These are phyloP conservation scores for Microcyclosporella mali DNA, from an alignment of 2,329 filamentous ascomycete genomes.

Conservation along the genomic window DNA sequence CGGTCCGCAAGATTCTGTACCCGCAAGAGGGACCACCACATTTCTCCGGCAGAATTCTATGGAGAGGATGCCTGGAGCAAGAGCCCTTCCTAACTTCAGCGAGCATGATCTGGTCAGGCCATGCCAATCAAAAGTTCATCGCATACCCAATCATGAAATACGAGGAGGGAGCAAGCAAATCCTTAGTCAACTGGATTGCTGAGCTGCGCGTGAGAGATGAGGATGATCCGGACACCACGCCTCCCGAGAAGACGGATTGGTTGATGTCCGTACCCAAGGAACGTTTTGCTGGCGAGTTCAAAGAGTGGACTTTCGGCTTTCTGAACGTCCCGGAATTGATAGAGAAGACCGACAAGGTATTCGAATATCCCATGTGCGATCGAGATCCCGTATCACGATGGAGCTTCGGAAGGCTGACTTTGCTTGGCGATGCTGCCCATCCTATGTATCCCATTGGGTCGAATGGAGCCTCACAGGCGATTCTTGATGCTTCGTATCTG, in stretches of 20 bases:
- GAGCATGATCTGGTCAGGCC: conserved; percentile 43
- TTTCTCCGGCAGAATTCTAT: conserved; percentile 44
- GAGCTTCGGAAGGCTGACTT: conserved; percentile 34
- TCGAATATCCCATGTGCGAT: conserved; percentile 45
- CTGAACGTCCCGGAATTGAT: conserved; percentile 40
- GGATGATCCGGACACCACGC: conserved; percentile 39
- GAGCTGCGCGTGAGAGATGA: conserved; percentile 40
- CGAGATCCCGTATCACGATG: conserved; percentile 38
- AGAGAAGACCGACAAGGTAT: conserved; percentile 38
- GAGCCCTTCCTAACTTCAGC: conserved; percentile 39
- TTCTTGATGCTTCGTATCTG: conserved; percentile 40
- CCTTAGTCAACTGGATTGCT: conserved; percentile 44
- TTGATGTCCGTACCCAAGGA: conserved; percentile 38
- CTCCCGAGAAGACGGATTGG: conserved; percentile 40
- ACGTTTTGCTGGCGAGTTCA: conserved; percentile 37
- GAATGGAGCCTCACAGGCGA: conserved; percentile 42
- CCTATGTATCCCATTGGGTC: conserved; percentile 41
- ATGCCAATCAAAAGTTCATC: conserved; percentile 45
- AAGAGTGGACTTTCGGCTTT: conserved; percentile 39
- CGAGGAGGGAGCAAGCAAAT: conserved; percentile 32
- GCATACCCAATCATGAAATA: conserved; percentile 41
- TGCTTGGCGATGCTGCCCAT: conserved; percentile 40
- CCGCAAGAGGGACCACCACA: conserved; percentile 40
- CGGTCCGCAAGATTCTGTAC: conserved; percentile 37
- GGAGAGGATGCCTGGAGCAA: conserved; percentile 40